These are phyloP conservation scores for Thelonectria discophora DNA, from an alignment of 2,329 filamentous ascomycete genomes.

Conservation along the genomic window DNA sequence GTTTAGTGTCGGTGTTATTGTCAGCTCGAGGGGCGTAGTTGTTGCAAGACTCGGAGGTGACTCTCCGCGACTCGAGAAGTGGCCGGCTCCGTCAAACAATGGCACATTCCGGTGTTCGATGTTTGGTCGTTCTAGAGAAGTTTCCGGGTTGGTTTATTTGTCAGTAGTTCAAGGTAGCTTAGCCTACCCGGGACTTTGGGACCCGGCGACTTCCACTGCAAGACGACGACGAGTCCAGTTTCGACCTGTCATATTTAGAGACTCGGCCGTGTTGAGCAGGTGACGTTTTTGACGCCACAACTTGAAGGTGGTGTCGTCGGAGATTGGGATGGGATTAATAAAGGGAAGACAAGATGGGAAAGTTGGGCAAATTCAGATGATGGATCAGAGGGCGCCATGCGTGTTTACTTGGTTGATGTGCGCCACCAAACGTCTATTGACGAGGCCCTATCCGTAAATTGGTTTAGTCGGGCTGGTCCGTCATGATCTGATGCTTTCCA, in stretches of 20 bases:
- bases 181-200: background rate
- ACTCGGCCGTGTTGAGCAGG: background rate
- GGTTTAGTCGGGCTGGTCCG: background rate
- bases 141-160: background rate
- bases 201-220: background rate
- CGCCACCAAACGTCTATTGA: background rate
- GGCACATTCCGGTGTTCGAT: background rate
- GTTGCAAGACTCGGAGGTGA: background rate
- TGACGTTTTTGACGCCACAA: background rate
- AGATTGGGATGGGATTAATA: slow-evolving; percentile 10
- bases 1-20: background rate
- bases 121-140: background rate
- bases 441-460: background rate
- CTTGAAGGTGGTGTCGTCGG: slow-evolving; percentile 4
- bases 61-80: background rate
- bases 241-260: slow-evolving; percentile 1
- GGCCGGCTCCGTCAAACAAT: slow-evolving; percentile 1
- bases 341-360: background rate
- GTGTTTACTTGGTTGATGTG: background rate
- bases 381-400: no score
- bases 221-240: background rate
- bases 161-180: no score
- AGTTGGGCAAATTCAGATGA: background rate
- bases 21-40: background rate
- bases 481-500: slow-evolving; percentile 17